Base-by-base conservation (phyloP, 169 alveolate species). In the Toxoplasma gondii region DNA sequence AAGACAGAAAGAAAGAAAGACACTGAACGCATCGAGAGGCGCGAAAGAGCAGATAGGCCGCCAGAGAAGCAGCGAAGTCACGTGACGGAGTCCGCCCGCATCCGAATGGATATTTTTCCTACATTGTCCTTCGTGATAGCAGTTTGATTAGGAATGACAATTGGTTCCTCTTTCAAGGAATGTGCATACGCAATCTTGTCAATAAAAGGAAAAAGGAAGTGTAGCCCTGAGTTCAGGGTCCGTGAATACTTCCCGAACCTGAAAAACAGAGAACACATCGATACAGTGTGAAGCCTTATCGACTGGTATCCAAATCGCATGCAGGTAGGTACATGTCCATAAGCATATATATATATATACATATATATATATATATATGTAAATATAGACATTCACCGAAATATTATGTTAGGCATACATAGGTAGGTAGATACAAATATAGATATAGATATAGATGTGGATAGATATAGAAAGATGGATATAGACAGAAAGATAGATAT, bases 101-200 rank as follows among this genome's bases (percentile, higher is more conserved):
- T 43, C 78, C 36, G 27, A 49, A 16, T 84, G 12, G 67, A 38
- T n/a, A 29, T 4, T 49, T 49, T 7, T 12, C 97, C 86, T 49
- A 97, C 99, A 91, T 98, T 99, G 92, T 99, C 99, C 94, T 98
- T 98, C 36, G 99, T 99, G 24, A 99, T 98, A 41, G 99, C 99
- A 45, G 99, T 97, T 96, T 99, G 96, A 84, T 98, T 98, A 19
- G 99, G 98, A 27, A 99, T 98, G 1, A 97, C 98, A 36, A 98
- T 97, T 38, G 98, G 98, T 92, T 98, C 99, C 94, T 99, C 99
- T 97, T 99, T 99, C 53, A 99, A 96, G 45, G 99, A 98, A 92
- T 98, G 99, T 7, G 97, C 96, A 94, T 98, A 98, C n/a, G 99
- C 98, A 83, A 98, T 96, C 81, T 96, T 93, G 94, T 99, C 99